Conservation (phyloP, 495 filamentous ascomycete genomes). For the Neurospora hispaniola region DNA sequence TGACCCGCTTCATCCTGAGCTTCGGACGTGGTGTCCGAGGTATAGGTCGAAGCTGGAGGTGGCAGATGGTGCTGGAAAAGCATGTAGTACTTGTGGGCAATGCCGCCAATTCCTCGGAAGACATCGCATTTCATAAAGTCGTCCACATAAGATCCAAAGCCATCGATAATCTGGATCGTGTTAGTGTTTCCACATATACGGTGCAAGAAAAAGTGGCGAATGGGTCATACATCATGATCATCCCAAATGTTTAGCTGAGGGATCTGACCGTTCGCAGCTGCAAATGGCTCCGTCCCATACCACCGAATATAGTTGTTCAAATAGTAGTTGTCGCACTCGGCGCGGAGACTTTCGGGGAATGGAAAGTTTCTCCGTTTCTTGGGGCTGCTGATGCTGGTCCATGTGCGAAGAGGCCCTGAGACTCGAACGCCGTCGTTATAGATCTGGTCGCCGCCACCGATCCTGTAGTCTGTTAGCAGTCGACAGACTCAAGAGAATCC, state of each 20-base stretch:
- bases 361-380: conserved; percentile 67
- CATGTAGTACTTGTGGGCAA: conserved; percentile 83
- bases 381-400: conserved; percentile 76
- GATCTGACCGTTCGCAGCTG: conserved; percentile 73
- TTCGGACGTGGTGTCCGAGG: conserved; percentile 37
- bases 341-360: conserved; percentile 63
- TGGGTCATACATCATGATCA: conserved; percentile 56
- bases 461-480: conserved; percentile 24
- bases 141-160: conserved; percentile 86
- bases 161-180: conserved; percentile 62
- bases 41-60: conserved; percentile 73
- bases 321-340: conserved; percentile 80
- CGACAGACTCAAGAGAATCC: neutral
- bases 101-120: conserved; percentile 82
- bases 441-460: conserved; percentile 92
- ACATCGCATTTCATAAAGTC: conserved; percentile 85
- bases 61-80: conserved; percentile 89
- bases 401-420: conserved; percentile 61
- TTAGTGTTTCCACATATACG: neutral
- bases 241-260: conserved; percentile 94
- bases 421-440: conserved; percentile 89
- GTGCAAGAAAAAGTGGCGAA: no score
- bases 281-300: conserved; percentile 79
- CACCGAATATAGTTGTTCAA: conserved; percentile 80
- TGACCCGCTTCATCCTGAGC: conserved; percentile 27